phyloP scores from a whole-genome alignment of 2,329 filamentous ascomycete species.

The Pyricularia sp. region DNA sequence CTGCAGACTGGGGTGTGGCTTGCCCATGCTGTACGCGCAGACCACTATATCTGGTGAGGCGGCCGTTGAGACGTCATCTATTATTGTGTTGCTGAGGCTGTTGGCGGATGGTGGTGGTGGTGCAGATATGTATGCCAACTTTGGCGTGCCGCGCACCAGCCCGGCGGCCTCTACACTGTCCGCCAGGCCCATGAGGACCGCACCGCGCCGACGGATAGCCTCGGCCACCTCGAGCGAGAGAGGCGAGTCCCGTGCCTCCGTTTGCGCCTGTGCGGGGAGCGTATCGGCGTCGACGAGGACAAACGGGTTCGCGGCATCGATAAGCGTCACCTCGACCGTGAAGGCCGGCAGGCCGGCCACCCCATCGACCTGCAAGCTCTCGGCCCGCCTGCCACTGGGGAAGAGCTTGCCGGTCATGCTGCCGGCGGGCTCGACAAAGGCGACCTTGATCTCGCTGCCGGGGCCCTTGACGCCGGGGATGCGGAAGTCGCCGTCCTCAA shows the following conservation, averaged over 20 bases:
- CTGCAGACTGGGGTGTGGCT: constrained; percentile 41
- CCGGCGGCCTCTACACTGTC: constrained; percentile 23
- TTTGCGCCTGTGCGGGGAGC: constrained; percentile 34
- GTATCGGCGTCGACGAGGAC: constrained; percentile 41
- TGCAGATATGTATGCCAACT: constrained; percentile 43
- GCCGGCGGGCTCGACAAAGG: constrained; percentile 49
- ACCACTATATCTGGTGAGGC: constrained; percentile 22
- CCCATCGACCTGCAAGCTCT: constrained; percentile 33
- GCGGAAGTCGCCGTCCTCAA: constrained; percentile 36
- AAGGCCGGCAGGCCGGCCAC: constrained; percentile 11
- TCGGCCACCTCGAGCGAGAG: constrained; percentile 28
- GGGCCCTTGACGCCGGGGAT: constrained; percentile 50
- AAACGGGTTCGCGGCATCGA: constrained; percentile 28
- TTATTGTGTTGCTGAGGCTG: neutral
- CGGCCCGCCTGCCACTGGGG: constrained; percentile 42
- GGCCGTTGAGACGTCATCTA: constrained; percentile 17
- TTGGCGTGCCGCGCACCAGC: constrained; percentile 31
- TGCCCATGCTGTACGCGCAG: constrained; percentile 38
- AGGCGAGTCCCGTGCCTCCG: constrained; percentile 22
- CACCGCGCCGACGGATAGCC: constrained; percentile 41
- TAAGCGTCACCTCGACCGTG: constrained; percentile 22
- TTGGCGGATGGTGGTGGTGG: constrained; percentile 4
- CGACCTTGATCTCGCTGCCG: constrained; percentile 44
- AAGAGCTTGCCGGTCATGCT: constrained; percentile 50
- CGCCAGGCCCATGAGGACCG: constrained; percentile 48